Base-by-base conservation (phyloP, 495 filamentous ascomycete genomes). In the Penicillium cosmopolitanum region DNA sequence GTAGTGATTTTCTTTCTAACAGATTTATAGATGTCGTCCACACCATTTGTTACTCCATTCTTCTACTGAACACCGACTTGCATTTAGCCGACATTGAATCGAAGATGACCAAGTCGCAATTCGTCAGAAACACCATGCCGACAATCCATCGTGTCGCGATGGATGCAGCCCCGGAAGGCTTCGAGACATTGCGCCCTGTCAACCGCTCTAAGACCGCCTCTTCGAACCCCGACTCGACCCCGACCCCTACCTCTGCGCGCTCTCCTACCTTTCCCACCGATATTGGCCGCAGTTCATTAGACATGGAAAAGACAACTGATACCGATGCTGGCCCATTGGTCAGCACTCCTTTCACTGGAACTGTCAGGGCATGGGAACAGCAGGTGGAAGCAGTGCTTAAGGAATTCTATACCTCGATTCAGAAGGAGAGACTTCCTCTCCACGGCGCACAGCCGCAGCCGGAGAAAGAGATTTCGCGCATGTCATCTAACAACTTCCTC, bases 61-160 rank as follows among this genome's bases (percentile, higher is more conserved):
- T 99, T 53, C 80, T 99, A 31, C 81, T 99, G 53, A 99, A 99
- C 67, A 98, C 95, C 55, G 95, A 99, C 76, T 80, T 99, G 43
- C 93, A 99, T 66, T 75, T 97, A 60, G 93, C 93, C 55, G 93
- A 97, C 65, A 95, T 97, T 51, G 90, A 96, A 52, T 85, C 90
- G 68, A 96, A 96, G 77, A 99, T 99, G 95, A 97, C 93, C 19
- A 85, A 88, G 60, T 86, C 78, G 62, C 93, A 97, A 67, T 99
- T 97, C 69, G 84, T 98, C 69, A 96, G 95, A 74, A 99, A 99
- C 65, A 98, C 95, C 11, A 87, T 97, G 82, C 89, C 91, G 5
- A 97, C 94, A 3, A 87, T 98, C 52, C 86, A 85, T 33, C 84
- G 89, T 54, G 87, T 91, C 25, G 85, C 90, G 40, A 75, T 81